Base-by-base conservation (phyloP, 768 basidiomycete species). In the Hygrophorus russula region DNA sequence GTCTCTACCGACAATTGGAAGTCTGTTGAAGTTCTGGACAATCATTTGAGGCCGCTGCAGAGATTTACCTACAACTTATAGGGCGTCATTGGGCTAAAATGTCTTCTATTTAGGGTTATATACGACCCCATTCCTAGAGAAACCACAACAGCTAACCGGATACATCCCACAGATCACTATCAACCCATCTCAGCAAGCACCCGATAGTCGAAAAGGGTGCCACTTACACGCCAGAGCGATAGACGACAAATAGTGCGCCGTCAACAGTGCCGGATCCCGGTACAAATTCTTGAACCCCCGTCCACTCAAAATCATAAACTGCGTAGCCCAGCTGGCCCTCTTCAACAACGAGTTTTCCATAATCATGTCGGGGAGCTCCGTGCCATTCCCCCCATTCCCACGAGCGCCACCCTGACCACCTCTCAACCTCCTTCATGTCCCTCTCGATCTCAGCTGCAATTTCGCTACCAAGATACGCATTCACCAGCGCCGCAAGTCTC, bases 221-320 rank as follows among this genome's bases (percentile, higher is more conserved):
- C 15, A 72, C 84, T 68, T 58, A 88, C 93, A 52, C 10, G 94
- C 96, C 44, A 97, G 70, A 4, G 69, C 71, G 50, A 98, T 76
- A 1, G 92, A 79, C 5, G 88, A 80, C 34, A 80, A 55, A 62
- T 98, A 99, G 64, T 99, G 96, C 5, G 92, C 82, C 2, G 80
- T 73, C 68, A 99, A 71, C 44, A 99, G 61, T 37, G 92, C 83
- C 0, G 94, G 94, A 55, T 99, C 91, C 18, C 94, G 72, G 59
- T 99, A 98, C 47, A 99, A 62, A 56, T 98, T 98, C 74, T 98
- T 98, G 73, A 99, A 98, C 15, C 94, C 92, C 45, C 96, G 66
- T 18, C 93, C 93, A 57, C 91, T 96, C 57, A 99, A 64, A 45
- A 97, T 93, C 58, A 76, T 74, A 56, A 99, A 98, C 65, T 99